Percentiles rank a stretch among this genome's conserved stretches.
phyloP scores from a whole-genome alignment of 1,284 basidiomycete species.

The Austroboletus novae-zelandiae region DNA sequence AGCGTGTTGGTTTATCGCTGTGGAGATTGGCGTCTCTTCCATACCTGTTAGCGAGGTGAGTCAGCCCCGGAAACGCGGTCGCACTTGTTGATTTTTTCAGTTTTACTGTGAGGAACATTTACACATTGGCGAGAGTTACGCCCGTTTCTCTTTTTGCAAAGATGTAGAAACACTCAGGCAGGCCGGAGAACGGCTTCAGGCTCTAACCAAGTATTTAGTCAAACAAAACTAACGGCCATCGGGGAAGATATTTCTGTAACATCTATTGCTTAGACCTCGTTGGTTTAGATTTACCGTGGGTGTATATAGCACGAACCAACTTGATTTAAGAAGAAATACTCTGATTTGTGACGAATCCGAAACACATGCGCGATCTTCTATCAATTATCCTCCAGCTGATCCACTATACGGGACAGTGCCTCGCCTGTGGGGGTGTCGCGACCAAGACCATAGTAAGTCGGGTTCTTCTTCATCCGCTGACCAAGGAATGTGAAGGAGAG shows the following conservation, averaged over 20 bases:
- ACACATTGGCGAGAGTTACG: conserved; percentile 81
- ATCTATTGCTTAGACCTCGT: too few relatives aligned
- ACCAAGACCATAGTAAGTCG: conserved; percentile 78
- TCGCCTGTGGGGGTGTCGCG: conserved; percentile 43
- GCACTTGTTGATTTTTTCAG: conserved; percentile 38
- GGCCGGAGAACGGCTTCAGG: conserved; percentile 76
- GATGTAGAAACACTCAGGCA: conserved; percentile 77
- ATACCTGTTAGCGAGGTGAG: conserved; percentile 92
- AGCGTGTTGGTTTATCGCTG: conserved; percentile 88
- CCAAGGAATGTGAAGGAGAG: conserved; percentile 84
- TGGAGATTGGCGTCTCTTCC: conserved; percentile 84
- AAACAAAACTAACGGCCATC: too few relatives aligned
- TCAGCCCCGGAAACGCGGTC: conserved; percentile 6
- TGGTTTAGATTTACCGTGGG: too few relatives aligned
- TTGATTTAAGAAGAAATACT: too few relatives aligned
- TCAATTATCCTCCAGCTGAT: conserved; percentile 41
- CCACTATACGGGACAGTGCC: conserved; percentile 70
- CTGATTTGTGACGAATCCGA: background rate
- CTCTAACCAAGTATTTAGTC: conserved; percentile 61
- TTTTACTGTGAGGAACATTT: conserved; percentile 89
- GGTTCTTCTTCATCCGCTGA: conserved; percentile 74
- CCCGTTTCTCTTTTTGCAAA: conserved; percentile 93
- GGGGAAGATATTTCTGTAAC: too few relatives aligned
- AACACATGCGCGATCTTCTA: background rate
- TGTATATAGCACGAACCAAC: too few relatives aligned